phyloP scores from a whole-genome alignment of 1,139 yeast genomes.

The Suhomyces choctaworum region DNA sequence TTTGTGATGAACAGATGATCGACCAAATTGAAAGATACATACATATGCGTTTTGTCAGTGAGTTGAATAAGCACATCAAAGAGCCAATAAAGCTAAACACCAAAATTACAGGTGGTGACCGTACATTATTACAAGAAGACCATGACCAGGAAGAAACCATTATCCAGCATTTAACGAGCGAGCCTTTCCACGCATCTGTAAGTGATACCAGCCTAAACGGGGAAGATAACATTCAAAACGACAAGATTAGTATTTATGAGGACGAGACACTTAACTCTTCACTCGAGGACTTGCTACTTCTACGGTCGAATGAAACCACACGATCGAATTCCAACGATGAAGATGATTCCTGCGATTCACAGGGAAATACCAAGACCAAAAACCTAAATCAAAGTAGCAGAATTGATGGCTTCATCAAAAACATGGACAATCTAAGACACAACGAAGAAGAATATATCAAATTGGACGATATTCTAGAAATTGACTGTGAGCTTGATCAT shows the following conservation, averaged over 20 bases:
- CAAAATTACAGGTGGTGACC: not conserved
- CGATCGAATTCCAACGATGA: conserved; percentile 18
- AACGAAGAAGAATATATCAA: conserved; percentile 25
- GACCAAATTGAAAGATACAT: conserved; percentile 33
- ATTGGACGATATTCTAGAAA: conserved; percentile 17
- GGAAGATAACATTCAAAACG: conserved; percentile 10
- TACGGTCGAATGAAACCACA: conserved; percentile 28
- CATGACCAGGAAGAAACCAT: conserved; percentile 5
- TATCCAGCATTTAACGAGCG: conserved; percentile 4
- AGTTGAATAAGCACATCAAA: conserved; percentile 11
- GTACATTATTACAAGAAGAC: not conserved
- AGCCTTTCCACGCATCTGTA: conserved; percentile 5
- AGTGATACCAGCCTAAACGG: conserved; percentile 12
- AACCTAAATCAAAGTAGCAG: conserved; percentile 4
- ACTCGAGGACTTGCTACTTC: conserved; percentile 23
- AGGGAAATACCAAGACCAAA: not conserved
- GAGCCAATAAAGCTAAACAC: conserved; percentile 2
- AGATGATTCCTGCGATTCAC: conserved; percentile 9
- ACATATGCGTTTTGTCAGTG: conserved; percentile 17
- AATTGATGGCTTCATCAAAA: conserved; percentile 24
- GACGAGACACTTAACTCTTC: conserved; percentile 25
- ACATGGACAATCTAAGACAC: conserved; percentile 36
- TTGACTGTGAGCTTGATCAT: conserved; percentile 16
- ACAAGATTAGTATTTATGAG: conserved; percentile 17
- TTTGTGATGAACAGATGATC: conserved; percentile 33